A percentile compares a stretch with the other conserved stretches of the same genome.
These are phyloP conservation scores for Xylaria sp. DNA, from an alignment of 2,329 filamentous ascomycete species.

Conservation along the genomic window DNA sequence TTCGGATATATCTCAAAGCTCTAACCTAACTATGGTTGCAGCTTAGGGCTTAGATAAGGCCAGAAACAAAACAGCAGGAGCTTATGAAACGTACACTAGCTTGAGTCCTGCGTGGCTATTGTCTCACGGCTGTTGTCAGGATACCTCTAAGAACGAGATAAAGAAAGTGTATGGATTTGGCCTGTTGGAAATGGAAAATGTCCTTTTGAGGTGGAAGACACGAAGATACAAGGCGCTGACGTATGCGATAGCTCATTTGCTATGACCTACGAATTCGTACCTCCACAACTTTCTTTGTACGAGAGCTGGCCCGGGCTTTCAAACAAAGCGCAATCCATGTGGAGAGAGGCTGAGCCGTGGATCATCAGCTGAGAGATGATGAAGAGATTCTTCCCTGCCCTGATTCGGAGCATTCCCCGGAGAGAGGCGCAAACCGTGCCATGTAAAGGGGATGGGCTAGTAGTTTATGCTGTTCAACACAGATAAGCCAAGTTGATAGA, in stretches of 20 bases:
- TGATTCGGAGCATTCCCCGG: slow-evolving; percentile 7
- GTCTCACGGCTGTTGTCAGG: neutral
- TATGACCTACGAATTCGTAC: neutral
- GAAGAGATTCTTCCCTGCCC: slow-evolving; percentile 19
- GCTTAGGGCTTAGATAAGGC: slow-evolving; percentile 4
- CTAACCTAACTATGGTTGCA: neutral
- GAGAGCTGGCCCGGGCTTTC: slow-evolving; percentile 13
- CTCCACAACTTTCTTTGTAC: slow-evolving; percentile 18
- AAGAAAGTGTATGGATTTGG: neutral
- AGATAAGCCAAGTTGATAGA: neutral
- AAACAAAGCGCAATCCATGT: slow-evolving; percentile 34
- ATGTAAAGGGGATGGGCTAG: slow-evolving; percentile 6
- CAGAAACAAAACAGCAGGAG: slow-evolving; percentile 2
- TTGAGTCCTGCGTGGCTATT: neutral
- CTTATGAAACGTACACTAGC: neutral
- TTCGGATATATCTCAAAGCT: slow-evolving; percentile 18
- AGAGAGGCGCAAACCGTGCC: slow-evolving; percentile 4
- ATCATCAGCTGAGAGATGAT: slow-evolving; percentile 44
- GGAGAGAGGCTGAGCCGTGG: slow-evolving; percentile 38
- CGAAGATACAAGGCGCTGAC: slow-evolving; percentile 12
- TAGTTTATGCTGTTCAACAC: neutral
- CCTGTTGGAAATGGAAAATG: neutral
- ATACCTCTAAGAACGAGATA: neutral
- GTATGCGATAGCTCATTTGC: slow-evolving; percentile 33
- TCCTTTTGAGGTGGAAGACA: slow-evolving; percentile 10